phyloP scores from a whole-genome alignment of 768 basidiomycete genomes.

The Mycena metata region DNA sequence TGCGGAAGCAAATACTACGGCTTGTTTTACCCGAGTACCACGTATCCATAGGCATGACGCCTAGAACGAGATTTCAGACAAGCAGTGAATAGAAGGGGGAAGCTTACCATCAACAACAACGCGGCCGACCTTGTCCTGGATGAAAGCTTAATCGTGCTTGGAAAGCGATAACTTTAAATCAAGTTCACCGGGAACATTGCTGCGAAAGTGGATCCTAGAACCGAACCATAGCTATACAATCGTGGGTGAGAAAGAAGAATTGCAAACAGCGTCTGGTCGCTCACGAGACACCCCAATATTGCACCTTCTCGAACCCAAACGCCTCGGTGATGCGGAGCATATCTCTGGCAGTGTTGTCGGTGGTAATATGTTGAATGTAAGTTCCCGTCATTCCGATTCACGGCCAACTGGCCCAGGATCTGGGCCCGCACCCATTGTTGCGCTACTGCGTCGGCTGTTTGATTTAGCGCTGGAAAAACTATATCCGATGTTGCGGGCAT shows the following conservation, averaged over 20 bases:
- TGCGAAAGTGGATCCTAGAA: conserved; percentile 33
- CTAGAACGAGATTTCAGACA: not conserved
- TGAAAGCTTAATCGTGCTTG: not conserved
- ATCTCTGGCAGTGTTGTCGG: conserved; percentile 28
- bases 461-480: not conserved
- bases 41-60: conserved; percentile 6
- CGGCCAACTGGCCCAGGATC: conserved; percentile 6
- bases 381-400: conserved; percentile 13
- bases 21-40: conserved; percentile 12
- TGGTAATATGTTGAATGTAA: conserved; percentile 7
- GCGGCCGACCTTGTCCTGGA: conserved; percentile 30
- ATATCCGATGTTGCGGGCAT: not conserved
- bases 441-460: conserved; percentile 1
- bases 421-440: too few species aligned
- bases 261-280: not conserved
- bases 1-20: not conserved
- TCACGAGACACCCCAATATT: conserved; percentile 32
- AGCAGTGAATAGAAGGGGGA: not conserved
- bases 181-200: conserved; percentile 28
- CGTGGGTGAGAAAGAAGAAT: not conserved
- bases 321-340: conserved; percentile 30
- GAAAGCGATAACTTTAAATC: not conserved
- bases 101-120: conserved; percentile 24
- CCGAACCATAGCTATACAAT: conserved; percentile 18
- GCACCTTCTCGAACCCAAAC: conserved; percentile 25